A percentile compares a stretch with the other conserved stretches of the same genome.
Conservation (phyloP, 2,329 filamentous ascomycete genomes). For the Fusarium tuaranense region DNA sequence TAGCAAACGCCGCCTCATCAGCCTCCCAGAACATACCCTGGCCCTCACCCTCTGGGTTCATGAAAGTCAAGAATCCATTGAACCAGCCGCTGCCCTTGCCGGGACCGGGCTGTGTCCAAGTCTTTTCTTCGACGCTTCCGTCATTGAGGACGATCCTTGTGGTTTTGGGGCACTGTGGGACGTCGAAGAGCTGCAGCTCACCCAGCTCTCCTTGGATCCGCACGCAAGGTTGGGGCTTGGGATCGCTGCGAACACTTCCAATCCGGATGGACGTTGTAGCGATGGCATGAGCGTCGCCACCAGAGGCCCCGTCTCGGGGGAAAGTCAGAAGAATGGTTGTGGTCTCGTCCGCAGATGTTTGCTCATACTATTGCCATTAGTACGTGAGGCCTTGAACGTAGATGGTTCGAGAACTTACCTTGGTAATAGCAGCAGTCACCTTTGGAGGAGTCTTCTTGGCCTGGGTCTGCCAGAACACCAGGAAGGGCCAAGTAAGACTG, state of each 20-base stretch:
- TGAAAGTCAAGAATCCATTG: constrained; percentile 25
- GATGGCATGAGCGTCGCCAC: constrained; percentile 72
- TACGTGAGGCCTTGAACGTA: not conserved
- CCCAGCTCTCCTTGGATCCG: constrained; percentile 83
- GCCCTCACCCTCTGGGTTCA: constrained; percentile 64
- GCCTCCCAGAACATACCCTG: constrained; percentile 92
- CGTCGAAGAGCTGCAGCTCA: constrained; percentile 81
- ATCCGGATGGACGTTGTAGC: constrained; percentile 72
- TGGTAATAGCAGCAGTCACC: constrained; percentile 73
- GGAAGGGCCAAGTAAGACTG: constrained; percentile 88
- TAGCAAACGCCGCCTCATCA: constrained; percentile 77
- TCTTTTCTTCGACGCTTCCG: constrained; percentile 57
- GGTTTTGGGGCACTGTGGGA: constrained; percentile 73
- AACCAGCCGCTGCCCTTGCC: constrained; percentile 28
- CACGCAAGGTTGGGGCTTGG: constrained; percentile 70
- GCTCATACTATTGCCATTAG: constrained; percentile 2
- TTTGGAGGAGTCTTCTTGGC: constrained; percentile 72
- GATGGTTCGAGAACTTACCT: constrained; percentile 1
- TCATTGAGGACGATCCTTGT: constrained; percentile 71
- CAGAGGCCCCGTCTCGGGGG: constrained; percentile 60
- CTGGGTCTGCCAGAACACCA: constrained; percentile 81
- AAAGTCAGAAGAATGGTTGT: constrained; percentile 82
- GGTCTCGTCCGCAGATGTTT: constrained; percentile 79
- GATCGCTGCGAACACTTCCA: constrained; percentile 62
- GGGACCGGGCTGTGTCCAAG: constrained; percentile 64